A percentile compares a stretch with the other conserved stretches of the same genome.
phyloP scores from a whole-genome alignment of 345 rosid species.

The Anastatica hierochuntica region DNA sequence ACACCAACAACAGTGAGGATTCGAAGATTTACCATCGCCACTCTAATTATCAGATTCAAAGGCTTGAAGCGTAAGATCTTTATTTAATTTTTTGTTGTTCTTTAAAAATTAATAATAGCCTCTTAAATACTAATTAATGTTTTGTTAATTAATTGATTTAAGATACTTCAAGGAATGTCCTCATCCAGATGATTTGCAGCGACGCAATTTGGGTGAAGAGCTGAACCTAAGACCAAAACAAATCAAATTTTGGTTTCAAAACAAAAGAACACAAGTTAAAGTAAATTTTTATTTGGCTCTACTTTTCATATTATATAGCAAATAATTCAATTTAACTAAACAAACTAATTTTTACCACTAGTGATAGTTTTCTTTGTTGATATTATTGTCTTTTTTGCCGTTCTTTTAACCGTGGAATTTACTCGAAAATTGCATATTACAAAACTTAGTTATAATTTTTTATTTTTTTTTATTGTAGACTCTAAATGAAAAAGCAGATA shows the following conservation, averaged over 20 bases:
- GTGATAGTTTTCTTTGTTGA: too few relatives aligned
- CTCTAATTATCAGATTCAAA: constrained; percentile 32
- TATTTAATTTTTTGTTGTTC: too few relatives aligned
- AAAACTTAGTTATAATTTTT: not conserved
- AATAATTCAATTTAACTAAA: not conserved
- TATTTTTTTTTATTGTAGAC: constrained; percentile 27
- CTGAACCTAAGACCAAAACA: constrained; percentile 45
- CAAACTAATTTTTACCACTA: too few relatives aligned
- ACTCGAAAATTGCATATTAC: too few relatives aligned
- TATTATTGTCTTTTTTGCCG: too few relatives aligned
- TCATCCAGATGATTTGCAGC: constrained; percentile 63
- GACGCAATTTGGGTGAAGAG: constrained; percentile 42
- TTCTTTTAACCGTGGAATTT: too few relatives aligned
- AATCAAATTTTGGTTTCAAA: constrained; percentile 83
- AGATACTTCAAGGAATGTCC: constrained; percentile 69
- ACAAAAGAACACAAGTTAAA: constrained; percentile 68
- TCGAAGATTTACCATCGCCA: constrained; percentile 41
- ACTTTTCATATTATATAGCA: not conserved
- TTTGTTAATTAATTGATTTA: constrained; percentile 2
- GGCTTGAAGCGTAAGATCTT: constrained; percentile 49
- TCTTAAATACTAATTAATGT: not conserved
- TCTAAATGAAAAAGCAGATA: constrained; percentile 41
- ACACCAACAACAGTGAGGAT: constrained; percentile 18
- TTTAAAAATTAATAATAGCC: not conserved
- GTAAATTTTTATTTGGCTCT: constrained; percentile 12